Conservation (phyloP, 140 eudicot species). For the Erigeron philadelphicus region DNA sequence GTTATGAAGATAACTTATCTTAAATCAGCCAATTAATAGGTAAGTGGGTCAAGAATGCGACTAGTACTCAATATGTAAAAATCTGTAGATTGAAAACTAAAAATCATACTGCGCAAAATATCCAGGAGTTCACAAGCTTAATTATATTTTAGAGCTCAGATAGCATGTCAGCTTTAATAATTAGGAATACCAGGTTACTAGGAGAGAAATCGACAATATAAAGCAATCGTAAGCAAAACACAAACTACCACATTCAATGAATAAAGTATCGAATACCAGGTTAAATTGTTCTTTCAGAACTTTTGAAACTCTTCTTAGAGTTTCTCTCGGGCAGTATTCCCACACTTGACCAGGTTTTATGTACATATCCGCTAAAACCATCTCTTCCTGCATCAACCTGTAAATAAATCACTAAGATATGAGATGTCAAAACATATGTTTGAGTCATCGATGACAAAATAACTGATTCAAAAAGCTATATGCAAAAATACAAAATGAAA, state of each 20-base stretch:
- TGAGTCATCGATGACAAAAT: too few species aligned
- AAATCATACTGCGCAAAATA: not conserved
- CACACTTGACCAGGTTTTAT: constrained; percentile 67
- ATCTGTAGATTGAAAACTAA: not conserved
- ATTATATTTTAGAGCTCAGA: too few species aligned
- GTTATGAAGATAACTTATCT: not conserved
- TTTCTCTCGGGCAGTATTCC: constrained; percentile 98
- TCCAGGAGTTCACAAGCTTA: too few species aligned
- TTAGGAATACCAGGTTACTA: too few species aligned
- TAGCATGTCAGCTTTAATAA: too few species aligned
- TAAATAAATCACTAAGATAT: constrained; percentile 5
- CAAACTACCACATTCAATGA: constrained; percentile 9
- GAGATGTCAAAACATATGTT: not conserved
- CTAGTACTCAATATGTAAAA: not conserved
- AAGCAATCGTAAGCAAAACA: not conserved
- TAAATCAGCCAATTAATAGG: not conserved
- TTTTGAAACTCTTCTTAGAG: constrained; percentile 62
- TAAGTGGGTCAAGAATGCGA: not conserved
- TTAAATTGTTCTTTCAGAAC: constrained; percentile 77
- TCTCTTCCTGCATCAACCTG: constrained; percentile 85
- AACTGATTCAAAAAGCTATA: too few species aligned
- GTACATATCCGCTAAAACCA: constrained; percentile 94
- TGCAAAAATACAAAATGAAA: too few species aligned
- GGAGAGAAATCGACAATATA: too few species aligned
- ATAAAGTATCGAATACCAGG: constrained; percentile 47